Conservation (phyloP, 495 filamentous ascomycete genomes). For the Coniosporium apollinis region DNA sequence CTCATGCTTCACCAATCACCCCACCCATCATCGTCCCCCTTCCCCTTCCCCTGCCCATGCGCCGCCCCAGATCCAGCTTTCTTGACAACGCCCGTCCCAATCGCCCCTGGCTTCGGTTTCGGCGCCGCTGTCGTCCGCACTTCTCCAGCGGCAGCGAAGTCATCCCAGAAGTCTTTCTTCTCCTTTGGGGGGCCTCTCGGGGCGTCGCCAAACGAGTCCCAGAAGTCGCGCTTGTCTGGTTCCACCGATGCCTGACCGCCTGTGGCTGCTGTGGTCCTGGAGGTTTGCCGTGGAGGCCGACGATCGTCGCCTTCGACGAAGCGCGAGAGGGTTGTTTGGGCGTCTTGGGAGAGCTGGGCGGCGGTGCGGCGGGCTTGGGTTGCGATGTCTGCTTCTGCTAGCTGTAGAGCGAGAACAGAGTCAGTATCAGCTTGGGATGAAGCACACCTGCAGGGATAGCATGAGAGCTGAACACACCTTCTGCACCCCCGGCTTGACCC, state of each 20-base stretch:
- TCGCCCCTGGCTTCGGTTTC: conserved; percentile 17
- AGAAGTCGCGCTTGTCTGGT: conserved; percentile 62
- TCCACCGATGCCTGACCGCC: conserved; percentile 24
- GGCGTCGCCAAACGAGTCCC: conserved; percentile 23
- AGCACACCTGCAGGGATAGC: no score
- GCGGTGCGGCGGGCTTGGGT: conserved; percentile 63
- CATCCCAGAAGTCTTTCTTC: conserved; percentile 52
- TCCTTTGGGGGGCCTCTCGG: conserved; percentile 19
- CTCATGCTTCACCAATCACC: conserved; percentile 9
- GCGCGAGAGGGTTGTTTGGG: conserved; percentile 50
- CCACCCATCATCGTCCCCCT: conserved; percentile 12
- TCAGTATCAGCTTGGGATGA: no score
- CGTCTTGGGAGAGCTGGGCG: conserved; percentile 41
- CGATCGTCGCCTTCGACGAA: conserved; percentile 58
- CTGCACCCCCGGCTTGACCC: conserved; percentile 78
- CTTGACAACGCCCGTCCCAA: conserved; percentile 49
- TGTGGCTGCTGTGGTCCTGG: not conserved
- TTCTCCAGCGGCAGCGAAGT: conserved; percentile 27
- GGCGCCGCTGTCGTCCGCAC: conserved; percentile 7
- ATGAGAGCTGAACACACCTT: conserved; percentile 55
- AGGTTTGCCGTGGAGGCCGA: not conserved
- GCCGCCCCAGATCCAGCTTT: not conserved
- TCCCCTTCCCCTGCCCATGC: conserved; percentile 1
- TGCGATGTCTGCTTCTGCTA: conserved; percentile 77
- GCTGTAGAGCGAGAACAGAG: conserved; percentile 33